Conservation (phyloP, 805 yeast species). For the Metschnikowia chrysomelidarum region DNA sequence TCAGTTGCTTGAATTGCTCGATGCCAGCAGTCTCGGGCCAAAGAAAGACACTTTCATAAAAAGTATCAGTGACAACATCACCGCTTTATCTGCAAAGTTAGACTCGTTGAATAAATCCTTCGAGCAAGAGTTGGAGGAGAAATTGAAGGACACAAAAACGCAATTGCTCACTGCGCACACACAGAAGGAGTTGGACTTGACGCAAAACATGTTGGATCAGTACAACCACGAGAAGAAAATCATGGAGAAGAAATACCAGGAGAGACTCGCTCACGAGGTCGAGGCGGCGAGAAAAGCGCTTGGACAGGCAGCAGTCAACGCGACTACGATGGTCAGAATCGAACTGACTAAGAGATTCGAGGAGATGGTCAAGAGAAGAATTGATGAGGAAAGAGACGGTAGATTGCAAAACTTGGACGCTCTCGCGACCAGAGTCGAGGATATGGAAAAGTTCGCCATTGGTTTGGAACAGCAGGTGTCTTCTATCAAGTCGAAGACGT, state of each 20-base stretch:
- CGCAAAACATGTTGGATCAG: conserved; percentile 58
- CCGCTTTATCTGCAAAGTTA: conserved; percentile 30
- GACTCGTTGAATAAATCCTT: conserved; percentile 32
- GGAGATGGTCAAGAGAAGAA: conserved; percentile 51
- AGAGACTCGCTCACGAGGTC: conserved; percentile 60
- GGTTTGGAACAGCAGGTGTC: conserved; percentile 38
- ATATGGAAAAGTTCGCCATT: conserved; percentile 54
- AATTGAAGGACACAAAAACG: conserved; percentile 37
- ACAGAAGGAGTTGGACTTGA: conserved; percentile 52
- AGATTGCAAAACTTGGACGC: conserved; percentile 68
- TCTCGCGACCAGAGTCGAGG: conserved; percentile 51
- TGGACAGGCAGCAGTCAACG: conserved; percentile 70
- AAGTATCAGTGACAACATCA: conserved; percentile 32
- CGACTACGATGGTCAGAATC: conserved; percentile 61
- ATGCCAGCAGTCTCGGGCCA: conserved; percentile 25
- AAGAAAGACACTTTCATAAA: conserved; percentile 30
- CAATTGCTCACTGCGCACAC: conserved; percentile 40
- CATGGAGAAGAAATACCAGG: conserved; percentile 57
- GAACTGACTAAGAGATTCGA: conserved; percentile 69
- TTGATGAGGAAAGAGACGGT: conserved; percentile 63
- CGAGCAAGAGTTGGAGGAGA: conserved; percentile 35
- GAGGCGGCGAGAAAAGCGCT: conserved; percentile 65
- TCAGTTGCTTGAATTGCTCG: conserved; percentile 35
- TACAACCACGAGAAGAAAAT: conserved; percentile 60
- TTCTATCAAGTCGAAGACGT: conserved; percentile 33